Conservation (phyloP, 129 eudicot genomes). For the Tagetes erecta region DNA sequence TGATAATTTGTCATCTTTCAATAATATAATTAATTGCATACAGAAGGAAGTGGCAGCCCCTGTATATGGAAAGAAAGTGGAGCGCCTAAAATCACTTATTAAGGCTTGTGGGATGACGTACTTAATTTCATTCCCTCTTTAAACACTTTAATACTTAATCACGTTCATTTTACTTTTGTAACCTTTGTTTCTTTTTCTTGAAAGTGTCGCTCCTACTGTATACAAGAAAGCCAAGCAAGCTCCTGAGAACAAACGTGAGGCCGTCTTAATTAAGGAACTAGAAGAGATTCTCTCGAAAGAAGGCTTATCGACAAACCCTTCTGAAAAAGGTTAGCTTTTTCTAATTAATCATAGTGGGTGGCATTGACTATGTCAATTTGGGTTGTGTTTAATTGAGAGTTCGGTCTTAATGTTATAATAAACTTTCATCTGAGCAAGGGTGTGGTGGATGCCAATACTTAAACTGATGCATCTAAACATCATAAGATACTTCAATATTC, state of each 20-base stretch:
- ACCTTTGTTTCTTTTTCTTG: slow-evolving; percentile 18
- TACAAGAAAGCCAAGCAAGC: slow-evolving; percentile 88
- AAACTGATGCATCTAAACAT: neutral
- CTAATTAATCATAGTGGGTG: too few species aligned
- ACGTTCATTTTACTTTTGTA: slow-evolving; percentile 9
- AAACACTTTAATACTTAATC: slow-evolving; percentile 3
- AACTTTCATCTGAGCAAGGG: neutral
- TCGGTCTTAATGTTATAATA: slow-evolving; percentile 2
- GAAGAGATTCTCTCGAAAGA: slow-evolving; percentile 69
- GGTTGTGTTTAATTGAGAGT: neutral
- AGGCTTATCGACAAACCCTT: slow-evolving; percentile 75
- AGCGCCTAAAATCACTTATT: slow-evolving; percentile 75
- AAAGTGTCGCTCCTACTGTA: slow-evolving; percentile 72
- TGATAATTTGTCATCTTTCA: neutral
- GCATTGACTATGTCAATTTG: neutral
- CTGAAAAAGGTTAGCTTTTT: slow-evolving; percentile 69
- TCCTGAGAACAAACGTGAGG: slow-evolving; percentile 76
- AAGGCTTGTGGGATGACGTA: slow-evolving; percentile 97
- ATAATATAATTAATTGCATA: slow-evolving; percentile 3
- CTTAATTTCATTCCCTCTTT: slow-evolving; percentile 35
- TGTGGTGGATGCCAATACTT: neutral
- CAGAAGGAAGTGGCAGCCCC: slow-evolving; percentile 71
- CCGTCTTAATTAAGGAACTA: slow-evolving; percentile 67
- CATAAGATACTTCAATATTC: neutral
- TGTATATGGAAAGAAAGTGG: slow-evolving; percentile 84